Percentiles rank a stretch among this genome's conserved stretches.
Evolutionary conservation across 805 yeast genomes (phyloP).

Genomic region (Candida ficus): DNA sequence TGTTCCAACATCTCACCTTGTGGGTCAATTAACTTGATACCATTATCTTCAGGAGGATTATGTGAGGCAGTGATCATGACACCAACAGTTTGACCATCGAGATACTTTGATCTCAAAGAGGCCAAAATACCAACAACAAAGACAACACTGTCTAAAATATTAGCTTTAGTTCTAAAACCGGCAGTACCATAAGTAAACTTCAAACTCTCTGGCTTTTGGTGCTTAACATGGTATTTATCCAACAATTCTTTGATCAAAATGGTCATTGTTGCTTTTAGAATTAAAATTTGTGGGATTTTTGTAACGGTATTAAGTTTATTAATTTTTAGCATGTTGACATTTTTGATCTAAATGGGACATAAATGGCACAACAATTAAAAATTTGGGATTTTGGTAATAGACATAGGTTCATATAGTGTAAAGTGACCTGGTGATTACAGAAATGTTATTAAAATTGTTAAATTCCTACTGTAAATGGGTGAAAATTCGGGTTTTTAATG

Average conservation of each 20-base stretch:
- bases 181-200: slow-evolving; percentile 88
- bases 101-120: slow-evolving; percentile 66
- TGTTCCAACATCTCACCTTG: slow-evolving; percentile 83
- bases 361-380: too few relatives aligned
- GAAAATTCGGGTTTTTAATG: too few relatives aligned
- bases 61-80: slow-evolving; percentile 96
- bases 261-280: too few relatives aligned
- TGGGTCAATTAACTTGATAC: slow-evolving; percentile 93
- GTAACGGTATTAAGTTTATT: too few relatives aligned
- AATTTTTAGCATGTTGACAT: too few relatives aligned
- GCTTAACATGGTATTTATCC: slow-evolving; percentile 13
- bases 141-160: slow-evolving; percentile 70
- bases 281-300: too few relatives aligned
- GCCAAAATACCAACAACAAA: slow-evolving; percentile 83
- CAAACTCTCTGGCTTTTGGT: slow-evolving; percentile 37
- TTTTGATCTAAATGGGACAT: too few relatives aligned
- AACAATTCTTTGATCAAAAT: slow-evolving; percentile 12
- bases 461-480: too few relatives aligned
- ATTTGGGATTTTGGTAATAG: too few relatives aligned
- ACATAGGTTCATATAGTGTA: too few relatives aligned
- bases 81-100: slow-evolving; percentile 73
- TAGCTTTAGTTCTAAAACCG: slow-evolving; percentile 81
- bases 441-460: too few relatives aligned
- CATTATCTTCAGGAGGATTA: slow-evolving; percentile 88
- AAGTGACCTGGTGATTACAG: too few relatives aligned